A percentile compares a stretch with the other conserved stretches of the same genome.
These are phyloP conservation scores for Hypoxylon fuscum DNA, from an alignment of 495 filamentous ascomycete genomes.

Conservation along the genomic window DNA sequence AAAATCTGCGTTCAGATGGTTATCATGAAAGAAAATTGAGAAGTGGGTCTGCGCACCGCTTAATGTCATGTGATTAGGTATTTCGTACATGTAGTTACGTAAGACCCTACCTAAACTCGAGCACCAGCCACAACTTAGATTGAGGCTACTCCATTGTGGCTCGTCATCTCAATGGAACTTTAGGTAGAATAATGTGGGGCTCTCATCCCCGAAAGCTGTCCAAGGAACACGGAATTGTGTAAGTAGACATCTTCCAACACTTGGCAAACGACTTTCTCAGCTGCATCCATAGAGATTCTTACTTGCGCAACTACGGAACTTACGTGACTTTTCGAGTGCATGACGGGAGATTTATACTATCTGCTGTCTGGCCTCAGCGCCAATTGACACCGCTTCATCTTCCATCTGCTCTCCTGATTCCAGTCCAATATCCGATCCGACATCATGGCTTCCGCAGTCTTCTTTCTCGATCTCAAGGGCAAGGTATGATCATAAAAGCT, in stretches of 20 bases:
- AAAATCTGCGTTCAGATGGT: not conserved
- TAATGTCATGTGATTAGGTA: constrained; percentile 25
- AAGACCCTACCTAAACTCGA: too few relatives aligned
- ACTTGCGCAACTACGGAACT: constrained; percentile 7
- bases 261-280: constrained; percentile 13
- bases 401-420: constrained; percentile 26
- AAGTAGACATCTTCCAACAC: constrained; percentile 15
- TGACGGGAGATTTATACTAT: constrained; percentile 28
- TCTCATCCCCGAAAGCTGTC: constrained; percentile 30
- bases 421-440: constrained; percentile 28
- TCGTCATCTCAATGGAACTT: constrained; percentile 23
- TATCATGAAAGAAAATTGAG: constrained; percentile 33
- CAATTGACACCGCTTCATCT: constrained; percentile 35
- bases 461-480: constrained; percentile 99
- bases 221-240: constrained; percentile 21
- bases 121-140: too few relatives aligned
- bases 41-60: constrained; percentile 27
- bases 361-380: constrained; percentile 38
- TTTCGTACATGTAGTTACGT: not conserved
- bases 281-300: constrained; percentile 1
- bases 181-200: constrained; percentile 40
- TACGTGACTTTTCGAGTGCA: constrained; percentile 18
- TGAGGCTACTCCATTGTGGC: constrained; percentile 36
- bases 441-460: constrained; percentile 95
- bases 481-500: constrained; percentile 69